Evolutionary conservation across 2,329 filamentous ascomycete species (phyloP).

Genomic region (Myotisia sp.): DNA sequence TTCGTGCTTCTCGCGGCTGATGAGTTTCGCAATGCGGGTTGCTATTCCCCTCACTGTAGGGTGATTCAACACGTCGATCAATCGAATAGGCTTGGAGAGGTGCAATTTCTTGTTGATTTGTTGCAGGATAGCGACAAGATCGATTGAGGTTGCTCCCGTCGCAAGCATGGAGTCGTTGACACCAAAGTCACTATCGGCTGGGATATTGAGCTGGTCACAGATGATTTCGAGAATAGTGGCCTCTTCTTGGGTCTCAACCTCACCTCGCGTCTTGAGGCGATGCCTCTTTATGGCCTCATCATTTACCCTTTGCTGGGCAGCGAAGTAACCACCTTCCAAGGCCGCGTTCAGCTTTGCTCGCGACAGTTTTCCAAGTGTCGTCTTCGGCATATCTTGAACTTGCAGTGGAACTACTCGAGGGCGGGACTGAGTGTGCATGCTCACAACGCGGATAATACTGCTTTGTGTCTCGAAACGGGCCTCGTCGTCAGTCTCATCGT

Average conservation of each 20-base stretch:
- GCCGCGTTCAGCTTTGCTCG: conserved; percentile 21
- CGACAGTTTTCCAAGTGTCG: conserved; percentile 31
- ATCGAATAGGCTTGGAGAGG: neutral
- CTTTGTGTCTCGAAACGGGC: conserved; percentile 12
- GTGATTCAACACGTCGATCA: neutral
- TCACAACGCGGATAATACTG: conserved; percentile 14
- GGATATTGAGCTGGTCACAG: neutral
- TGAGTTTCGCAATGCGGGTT: neutral
- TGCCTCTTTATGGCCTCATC: neutral
- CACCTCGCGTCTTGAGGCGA: neutral
- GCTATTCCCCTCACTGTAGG: neutral
- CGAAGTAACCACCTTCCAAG: conserved; percentile 19
- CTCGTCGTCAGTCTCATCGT: conserved; percentile 16
- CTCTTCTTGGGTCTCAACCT: neutral
- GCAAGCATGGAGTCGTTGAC: conserved; percentile 14
- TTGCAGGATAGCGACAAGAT: neutral
- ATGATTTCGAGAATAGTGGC: neutral
- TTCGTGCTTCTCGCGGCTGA: neutral
- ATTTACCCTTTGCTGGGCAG: conserved; percentile 9
- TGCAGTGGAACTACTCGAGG: conserved; percentile 19
- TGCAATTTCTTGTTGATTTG: neutral
- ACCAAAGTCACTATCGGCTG: too few relatives aligned
- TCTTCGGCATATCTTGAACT: conserved; percentile 18
- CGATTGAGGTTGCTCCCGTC: conserved; percentile 16
- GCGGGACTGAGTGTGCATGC: conserved; percentile 7